phyloP scores from a whole-genome alignment of 1,284 basidiomycete genomes.

The Marasmius sp. region DNA sequence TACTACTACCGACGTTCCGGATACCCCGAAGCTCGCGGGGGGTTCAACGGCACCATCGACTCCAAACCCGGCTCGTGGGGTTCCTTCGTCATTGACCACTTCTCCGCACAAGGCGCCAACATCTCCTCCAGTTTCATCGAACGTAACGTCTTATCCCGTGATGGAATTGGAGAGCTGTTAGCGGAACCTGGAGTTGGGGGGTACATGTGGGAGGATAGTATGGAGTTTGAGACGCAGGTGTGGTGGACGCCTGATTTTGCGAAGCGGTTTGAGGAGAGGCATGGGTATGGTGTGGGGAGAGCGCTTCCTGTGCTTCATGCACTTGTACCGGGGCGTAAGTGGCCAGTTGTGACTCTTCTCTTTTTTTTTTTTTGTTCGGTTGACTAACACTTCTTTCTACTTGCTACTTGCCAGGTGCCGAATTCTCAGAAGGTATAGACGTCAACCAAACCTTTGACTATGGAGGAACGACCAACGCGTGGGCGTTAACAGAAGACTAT shows the following conservation, averaged over 20 bases:
- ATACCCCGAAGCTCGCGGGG: constrained; percentile 14
- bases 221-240: constrained; percentile 18
- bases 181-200: constrained; percentile 16
- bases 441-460: constrained; percentile 17
- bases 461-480: constrained; percentile 12
- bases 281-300: constrained; percentile 16
- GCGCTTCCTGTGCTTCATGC: constrained; percentile 10
- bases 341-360: background rate
- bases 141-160: constrained; percentile 13
- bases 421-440: background rate
- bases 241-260: constrained; percentile 18
- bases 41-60: constrained; percentile 13
- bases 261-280: constrained; percentile 15
- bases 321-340: background rate
- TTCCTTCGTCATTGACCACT: constrained; percentile 18
- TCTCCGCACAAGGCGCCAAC: constrained; percentile 16
- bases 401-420: too few species aligned
- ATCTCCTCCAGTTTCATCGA: constrained; percentile 17
- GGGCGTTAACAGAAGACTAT: constrained; percentile 16
- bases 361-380: background rate
- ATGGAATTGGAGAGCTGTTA: constrained; percentile 12
- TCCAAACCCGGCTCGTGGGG: constrained; percentile 19
- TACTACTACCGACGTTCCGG: constrained; percentile 19
- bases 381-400: too few species aligned
- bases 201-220: constrained; percentile 20